These are phyloP conservation scores for Aspergillus steynii DNA, from an alignment of 495 filamentous ascomycete species.

Conservation along the genomic window DNA sequence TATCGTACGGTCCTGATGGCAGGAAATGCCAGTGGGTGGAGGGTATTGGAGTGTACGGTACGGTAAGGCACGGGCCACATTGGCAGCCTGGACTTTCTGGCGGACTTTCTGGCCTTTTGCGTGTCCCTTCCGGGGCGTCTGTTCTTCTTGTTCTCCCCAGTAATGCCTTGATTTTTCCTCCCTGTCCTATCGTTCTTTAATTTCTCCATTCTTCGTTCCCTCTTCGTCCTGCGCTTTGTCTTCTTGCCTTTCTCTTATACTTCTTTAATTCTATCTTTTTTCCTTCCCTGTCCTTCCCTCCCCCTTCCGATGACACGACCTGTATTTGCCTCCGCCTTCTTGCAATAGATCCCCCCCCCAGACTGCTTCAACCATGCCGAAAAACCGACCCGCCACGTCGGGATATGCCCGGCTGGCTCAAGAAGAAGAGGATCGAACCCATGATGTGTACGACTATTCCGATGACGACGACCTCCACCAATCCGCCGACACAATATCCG, in stretches of 20 bases:
- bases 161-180: conserved; percentile 20
- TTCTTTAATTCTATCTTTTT: neutral
- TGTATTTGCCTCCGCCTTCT: conserved; percentile 15
- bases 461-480: conserved; percentile 63
- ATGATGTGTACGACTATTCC: conserved; percentile 64
- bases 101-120: neutral
- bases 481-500: conserved; percentile 58
- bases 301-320: conserved; percentile 16
- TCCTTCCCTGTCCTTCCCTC: conserved; percentile 5
- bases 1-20: conserved; percentile 3
- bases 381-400: conserved; percentile 70
- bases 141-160: conserved; percentile 8
- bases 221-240: neutral
- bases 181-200: neutral
- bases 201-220: neutral
- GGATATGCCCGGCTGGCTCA: conserved; percentile 92
- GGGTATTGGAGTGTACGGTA: neutral
- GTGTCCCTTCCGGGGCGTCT: neutral
- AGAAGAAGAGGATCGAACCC: conserved; percentile 69
- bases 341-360: conserved; percentile 15
- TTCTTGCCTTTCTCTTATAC: neutral
- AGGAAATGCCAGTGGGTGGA: neutral
- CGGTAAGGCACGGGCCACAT: neutral
- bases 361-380: conserved; percentile 41
- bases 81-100: no score